Conservation (phyloP, 306 rosid genomes). For the Cicer pinnatifidum region DNA sequence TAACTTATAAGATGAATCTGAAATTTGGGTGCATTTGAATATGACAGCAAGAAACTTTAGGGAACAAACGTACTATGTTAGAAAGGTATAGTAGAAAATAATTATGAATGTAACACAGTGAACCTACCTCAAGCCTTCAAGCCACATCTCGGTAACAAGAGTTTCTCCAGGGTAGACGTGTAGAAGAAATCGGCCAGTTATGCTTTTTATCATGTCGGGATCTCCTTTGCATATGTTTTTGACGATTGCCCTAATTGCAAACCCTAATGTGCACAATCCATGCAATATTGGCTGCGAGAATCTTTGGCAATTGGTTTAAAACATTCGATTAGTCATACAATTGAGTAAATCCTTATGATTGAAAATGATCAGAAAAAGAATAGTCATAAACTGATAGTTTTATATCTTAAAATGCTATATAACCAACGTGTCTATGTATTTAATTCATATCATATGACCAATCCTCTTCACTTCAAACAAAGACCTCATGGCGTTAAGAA, state of each 20-base stretch:
- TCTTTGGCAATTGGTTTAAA: conserved; percentile 51
- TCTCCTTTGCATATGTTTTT: conserved; percentile 84
- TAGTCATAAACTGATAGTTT: conserved; percentile 20
- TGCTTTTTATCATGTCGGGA: conserved; percentile 62
- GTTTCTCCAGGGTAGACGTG: conserved; percentile 95
- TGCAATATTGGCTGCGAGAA: conserved; percentile 90
- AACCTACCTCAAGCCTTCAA: conserved; percentile 69
- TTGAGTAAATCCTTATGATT: neutral
- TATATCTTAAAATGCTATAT: conserved; percentile 6
- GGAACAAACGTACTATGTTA: neutral
- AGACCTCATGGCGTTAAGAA: conserved; percentile 8
- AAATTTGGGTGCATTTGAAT: conserved; percentile 1
- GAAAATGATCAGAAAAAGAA: conserved; percentile 22
- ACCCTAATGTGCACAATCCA: conserved; percentile 91
- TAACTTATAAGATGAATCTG: conserved; percentile 28
- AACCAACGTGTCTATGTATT: neutral
- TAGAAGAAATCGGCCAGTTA: conserved; percentile 79
- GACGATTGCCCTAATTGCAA: conserved; percentile 83
- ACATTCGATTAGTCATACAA: conserved; percentile 32
- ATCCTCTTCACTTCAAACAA: conserved; percentile 6
- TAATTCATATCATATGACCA: conserved; percentile 15
- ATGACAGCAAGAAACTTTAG: neutral
- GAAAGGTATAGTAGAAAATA: conserved; percentile 3
- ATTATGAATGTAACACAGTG: conserved; percentile 19
- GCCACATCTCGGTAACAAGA: conserved; percentile 95